These are phyloP conservation scores for Chrysopogon serrulatus DNA, from an alignment of 176 grass and related monocot genomes.

Conservation along the genomic window DNA sequence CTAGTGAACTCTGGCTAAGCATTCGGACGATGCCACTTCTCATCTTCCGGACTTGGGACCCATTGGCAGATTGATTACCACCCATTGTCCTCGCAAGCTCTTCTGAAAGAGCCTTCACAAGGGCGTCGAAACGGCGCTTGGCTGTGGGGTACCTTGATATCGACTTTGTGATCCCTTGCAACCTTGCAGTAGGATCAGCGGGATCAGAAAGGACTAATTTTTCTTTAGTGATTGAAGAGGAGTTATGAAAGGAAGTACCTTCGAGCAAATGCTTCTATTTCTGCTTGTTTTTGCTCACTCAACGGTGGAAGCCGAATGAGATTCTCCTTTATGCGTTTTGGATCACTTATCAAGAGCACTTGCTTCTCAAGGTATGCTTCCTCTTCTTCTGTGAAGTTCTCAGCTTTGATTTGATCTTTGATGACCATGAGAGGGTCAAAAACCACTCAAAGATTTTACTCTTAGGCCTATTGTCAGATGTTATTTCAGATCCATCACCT, in stretches of 20 bases:
- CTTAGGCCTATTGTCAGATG: conserved; percentile 71
- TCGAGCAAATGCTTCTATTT: conserved; percentile 81
- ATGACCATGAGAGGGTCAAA: conserved; percentile 86
- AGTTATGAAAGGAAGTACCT: conserved; percentile 35
- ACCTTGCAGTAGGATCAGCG: conserved; percentile 35
- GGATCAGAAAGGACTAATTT: not conserved
- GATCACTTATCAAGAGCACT: conserved; percentile 71
- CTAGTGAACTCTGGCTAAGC: conserved; percentile 65
- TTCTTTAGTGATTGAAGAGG: not conserved
- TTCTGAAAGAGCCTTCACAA: conserved; percentile 55
- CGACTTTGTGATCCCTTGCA: conserved; percentile 90
- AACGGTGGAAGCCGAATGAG: conserved; percentile 41
- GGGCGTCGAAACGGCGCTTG: conserved; percentile 67
- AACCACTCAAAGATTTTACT: conserved; percentile 82
- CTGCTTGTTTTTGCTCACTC: conserved; percentile 66
- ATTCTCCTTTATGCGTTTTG: conserved; percentile 54
- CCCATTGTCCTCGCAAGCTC: conserved; percentile 73
- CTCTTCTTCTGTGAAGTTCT: conserved; percentile 80
- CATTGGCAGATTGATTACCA: conserved; percentile 33
- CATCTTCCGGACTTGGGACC: conserved; percentile 37
- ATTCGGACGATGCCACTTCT: conserved; percentile 48
- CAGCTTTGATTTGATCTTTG: conserved; percentile 88
- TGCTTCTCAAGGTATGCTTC: conserved; percentile 67
- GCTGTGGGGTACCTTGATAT: conserved; percentile 89
- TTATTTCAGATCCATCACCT: conserved; percentile 79